Percentiles rank a stretch among this genome's conserved stretches.
phyloP scores from a whole-genome alignment of 345 rosid genomes.

The Geranium brycei region DNA sequence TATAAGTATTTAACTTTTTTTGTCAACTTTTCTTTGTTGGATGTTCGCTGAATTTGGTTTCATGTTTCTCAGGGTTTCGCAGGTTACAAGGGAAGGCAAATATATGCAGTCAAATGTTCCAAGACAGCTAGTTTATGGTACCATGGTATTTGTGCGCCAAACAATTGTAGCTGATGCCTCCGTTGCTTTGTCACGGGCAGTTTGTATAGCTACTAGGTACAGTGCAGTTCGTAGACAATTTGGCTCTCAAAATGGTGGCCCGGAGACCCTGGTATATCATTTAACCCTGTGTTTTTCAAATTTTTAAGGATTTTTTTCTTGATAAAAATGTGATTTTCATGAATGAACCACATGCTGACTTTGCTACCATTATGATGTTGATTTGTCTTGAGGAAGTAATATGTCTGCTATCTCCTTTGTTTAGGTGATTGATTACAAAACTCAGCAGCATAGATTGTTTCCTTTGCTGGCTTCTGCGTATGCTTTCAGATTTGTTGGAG shows the following conservation, averaged over 20 bases:
- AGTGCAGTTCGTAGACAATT: slow-evolving; percentile 96
- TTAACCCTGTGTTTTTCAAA: neutral
- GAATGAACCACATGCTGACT: neutral
- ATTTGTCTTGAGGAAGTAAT: slow-evolving; percentile 8
- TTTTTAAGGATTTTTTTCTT: neutral
- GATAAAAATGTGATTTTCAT: neutral
- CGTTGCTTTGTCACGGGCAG: slow-evolving; percentile 71
- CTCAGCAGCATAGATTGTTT: slow-evolving; percentile 91
- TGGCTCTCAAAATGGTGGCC: slow-evolving; percentile 58
- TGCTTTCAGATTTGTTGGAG: slow-evolving; percentile 95
- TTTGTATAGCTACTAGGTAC: slow-evolving; percentile 93
- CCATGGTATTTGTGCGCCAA: slow-evolving; percentile 90
- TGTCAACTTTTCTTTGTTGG: neutral
- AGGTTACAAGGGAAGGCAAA: slow-evolving; percentile 90
- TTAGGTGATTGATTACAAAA: slow-evolving; percentile 93
- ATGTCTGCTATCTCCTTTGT: slow-evolving; percentile 10
- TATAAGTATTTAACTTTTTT: no score
- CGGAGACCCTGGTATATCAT: slow-evolving; percentile 72
- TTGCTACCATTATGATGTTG: neutral
- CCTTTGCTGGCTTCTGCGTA: slow-evolving; percentile 99
- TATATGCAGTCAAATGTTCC: slow-evolving; percentile 68
- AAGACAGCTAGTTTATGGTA: slow-evolving; percentile 79
- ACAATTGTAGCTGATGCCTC: slow-evolving; percentile 86
- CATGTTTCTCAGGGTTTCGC: slow-evolving; percentile 50
- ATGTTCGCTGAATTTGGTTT: slow-evolving; percentile 4